Base-by-base conservation (phyloP, 2,329 filamentous ascomycete species). In the Raffaelea albimanens region DNA sequence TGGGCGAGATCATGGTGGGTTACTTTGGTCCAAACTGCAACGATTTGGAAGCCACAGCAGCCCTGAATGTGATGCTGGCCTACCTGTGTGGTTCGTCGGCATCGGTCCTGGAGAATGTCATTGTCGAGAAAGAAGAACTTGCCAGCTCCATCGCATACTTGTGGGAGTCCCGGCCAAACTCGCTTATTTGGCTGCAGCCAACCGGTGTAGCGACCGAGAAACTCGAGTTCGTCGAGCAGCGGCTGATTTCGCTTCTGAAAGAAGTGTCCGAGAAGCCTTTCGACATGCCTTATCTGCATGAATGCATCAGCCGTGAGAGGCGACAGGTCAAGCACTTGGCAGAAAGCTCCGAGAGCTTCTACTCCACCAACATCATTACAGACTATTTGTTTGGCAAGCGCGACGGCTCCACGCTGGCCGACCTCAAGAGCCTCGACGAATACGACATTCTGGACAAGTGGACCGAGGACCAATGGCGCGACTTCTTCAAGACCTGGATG, bases 41-140 rank as follows among this genome's bases (percentile, higher is more conserved):
- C 46, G 82, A 96, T 56, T 64, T 77, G 2, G 61, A 86, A 21
- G 69, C 76, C 38, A 77, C 78, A 11, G 83, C 82, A 14, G 93
- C 90, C 1, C 68, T 96, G 3, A 85, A 86, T 53, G 79, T 95
- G 44, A 68, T 94, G 2, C 73, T 95, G 36, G 82, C 84, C 2
- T 98, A 97, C 59, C 78, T 98, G 18, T 88, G 87, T 53, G 93
- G 90, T 5, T 97, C 93, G 1, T 95, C 94, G 1, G 88, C 95
- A 3, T 91, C 91, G 0, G 73, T 98, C 1, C 71, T 98, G 5
- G 91, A 97, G 60, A 97, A 97, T 56, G 77, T 82, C 18, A 76
- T 98, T 51, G 93, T 98, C 2, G 93, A 98, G 61, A 88, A 84
- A 57, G 91, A 97, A 64, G 86, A 95, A 56, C 77, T 97, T 41